A percentile compares a stretch with the other conserved stretches of the same genome.
phyloP scores from a whole-genome alignment of 352 stramenopile species.

The Phytophthora uliginosa region DNA sequence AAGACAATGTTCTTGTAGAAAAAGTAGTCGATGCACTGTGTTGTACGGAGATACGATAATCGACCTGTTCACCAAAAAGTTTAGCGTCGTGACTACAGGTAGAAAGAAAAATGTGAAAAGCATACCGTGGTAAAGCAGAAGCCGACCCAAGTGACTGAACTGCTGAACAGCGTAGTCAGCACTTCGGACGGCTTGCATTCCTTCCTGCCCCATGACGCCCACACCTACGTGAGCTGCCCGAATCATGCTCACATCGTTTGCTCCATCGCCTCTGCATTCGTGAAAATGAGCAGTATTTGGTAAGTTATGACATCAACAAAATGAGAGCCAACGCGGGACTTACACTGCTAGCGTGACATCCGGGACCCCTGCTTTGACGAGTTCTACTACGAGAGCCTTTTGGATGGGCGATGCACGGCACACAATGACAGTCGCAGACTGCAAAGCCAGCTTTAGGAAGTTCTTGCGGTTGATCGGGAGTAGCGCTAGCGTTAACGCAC shows the following conservation, averaged over 20 bases:
- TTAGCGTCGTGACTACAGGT: background rate
- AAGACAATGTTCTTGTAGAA: constrained; percentile 99
- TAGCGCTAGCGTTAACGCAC: constrained; percentile 68
- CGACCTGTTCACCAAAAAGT: constrained; percentile 65
- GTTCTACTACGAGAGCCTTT: constrained; percentile 94
- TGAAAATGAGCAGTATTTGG: background rate
- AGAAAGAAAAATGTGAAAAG: background rate
- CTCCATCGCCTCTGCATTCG: constrained; percentile 95
- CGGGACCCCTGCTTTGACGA: constrained; percentile 89
- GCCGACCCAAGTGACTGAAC: constrained; percentile 80
- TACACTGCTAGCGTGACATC: constrained; percentile 96
- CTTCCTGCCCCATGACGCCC: constrained; percentile 98
- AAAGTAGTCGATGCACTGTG: constrained; percentile 97
- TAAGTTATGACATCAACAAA: constrained; percentile 21
- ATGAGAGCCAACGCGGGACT: constrained; percentile 26
- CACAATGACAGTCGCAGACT: constrained; percentile 88
- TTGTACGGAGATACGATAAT: constrained; percentile 97
- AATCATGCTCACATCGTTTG: constrained; percentile 99
- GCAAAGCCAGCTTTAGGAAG: constrained; percentile 77
- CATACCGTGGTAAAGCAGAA: constrained; percentile 81
- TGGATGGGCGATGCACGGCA: constrained; percentile 92
- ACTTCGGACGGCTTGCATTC: constrained; percentile 88
- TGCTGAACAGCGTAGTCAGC: constrained; percentile 87
- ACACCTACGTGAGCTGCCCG: constrained; percentile 98
- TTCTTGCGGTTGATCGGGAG: constrained; percentile 60